Evolutionary conservation across 1,139 yeast genomes (phyloP).

Genomic region (Taphrina wiesneri): DNA sequence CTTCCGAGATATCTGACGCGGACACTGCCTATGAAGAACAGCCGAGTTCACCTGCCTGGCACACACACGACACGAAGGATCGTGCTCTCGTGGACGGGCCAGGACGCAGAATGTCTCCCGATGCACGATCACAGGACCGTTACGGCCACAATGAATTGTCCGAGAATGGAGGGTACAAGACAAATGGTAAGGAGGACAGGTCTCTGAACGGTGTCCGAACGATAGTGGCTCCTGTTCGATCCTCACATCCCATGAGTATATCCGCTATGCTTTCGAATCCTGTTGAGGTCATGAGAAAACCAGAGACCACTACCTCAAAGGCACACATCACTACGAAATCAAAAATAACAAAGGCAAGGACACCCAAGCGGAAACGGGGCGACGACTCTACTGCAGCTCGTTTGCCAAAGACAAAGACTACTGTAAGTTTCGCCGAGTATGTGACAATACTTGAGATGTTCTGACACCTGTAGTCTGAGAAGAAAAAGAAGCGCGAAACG

Average conservation of each 20-base stretch:
- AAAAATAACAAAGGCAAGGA: neutral
- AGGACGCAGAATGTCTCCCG: neutral
- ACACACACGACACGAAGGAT: neutral
- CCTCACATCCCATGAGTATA: conserved; percentile 15
- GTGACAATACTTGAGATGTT: too few relatives aligned
- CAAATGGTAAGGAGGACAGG: neutral
- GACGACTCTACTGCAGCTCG: conserved; percentile 9
- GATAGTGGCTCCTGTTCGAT: neutral
- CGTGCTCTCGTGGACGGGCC: neutral
- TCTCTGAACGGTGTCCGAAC: neutral
- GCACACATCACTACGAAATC: neutral
- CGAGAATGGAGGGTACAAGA: neutral
- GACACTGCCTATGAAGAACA: neutral
- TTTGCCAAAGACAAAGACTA: neutral
- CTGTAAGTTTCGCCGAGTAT: neutral
- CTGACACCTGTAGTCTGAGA: neutral
- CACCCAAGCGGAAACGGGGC: neutral
- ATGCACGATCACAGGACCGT: neutral
- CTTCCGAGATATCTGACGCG: neutral
- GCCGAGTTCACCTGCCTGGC: neutral
- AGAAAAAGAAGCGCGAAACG: neutral
- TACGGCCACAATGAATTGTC: neutral
- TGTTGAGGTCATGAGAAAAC: neutral
- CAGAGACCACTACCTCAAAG: neutral
- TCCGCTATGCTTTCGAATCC: conserved; percentile 28